A percentile compares a stretch with the other conserved stretches of the same genome.
phyloP scores from a whole-genome alignment of 2,329 filamentous ascomycete species.

The Dendrostoma leiphaemia region DNA sequence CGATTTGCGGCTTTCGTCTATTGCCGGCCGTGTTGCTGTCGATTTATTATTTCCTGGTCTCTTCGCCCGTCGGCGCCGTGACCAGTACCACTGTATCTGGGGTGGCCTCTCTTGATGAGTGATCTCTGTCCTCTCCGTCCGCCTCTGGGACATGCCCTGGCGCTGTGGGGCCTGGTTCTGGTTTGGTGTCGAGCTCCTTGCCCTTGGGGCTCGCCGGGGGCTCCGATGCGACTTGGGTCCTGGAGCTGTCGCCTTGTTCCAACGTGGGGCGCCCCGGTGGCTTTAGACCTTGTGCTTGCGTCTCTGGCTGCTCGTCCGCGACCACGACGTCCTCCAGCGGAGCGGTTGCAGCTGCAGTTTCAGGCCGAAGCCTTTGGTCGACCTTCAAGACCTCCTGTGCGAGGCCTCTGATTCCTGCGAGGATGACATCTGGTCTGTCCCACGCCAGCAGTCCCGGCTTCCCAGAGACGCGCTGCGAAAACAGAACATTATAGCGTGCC shows the following conservation, averaged over 20 bases:
- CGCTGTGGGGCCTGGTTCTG: background rate
- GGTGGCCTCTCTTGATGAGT: background rate
- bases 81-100: slow-evolving; percentile 16
- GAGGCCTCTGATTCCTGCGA: slow-evolving; percentile 39
- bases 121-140: background rate
- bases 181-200: slow-evolving; percentile 3
- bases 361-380: slow-evolving; percentile 36
- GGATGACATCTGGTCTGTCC: slow-evolving; percentile 47
- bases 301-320: background rate
- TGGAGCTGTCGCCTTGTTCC: slow-evolving; percentile 17
- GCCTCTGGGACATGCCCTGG: background rate
- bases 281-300: background rate
- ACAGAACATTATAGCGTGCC: slow-evolving; percentile 40
- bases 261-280: slow-evolving; percentile 10
- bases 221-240: slow-evolving; percentile 15
- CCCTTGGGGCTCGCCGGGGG: slow-evolving; percentile 17
- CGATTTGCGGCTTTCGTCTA: background rate
- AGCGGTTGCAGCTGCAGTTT: slow-evolving; percentile 20
- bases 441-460: slow-evolving; percentile 45
- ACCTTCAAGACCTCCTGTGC: slow-evolving; percentile 35
- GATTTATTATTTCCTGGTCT: background rate
- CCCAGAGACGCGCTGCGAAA: slow-evolving; percentile 37
- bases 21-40: background rate
- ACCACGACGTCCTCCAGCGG: slow-evolving; percentile 35
- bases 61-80: slow-evolving; percentile 7